These are phyloP conservation scores for Monosporascus sp. DNA, from an alignment of 2,329 filamentous ascomycete genomes.

Conservation along the genomic window DNA sequence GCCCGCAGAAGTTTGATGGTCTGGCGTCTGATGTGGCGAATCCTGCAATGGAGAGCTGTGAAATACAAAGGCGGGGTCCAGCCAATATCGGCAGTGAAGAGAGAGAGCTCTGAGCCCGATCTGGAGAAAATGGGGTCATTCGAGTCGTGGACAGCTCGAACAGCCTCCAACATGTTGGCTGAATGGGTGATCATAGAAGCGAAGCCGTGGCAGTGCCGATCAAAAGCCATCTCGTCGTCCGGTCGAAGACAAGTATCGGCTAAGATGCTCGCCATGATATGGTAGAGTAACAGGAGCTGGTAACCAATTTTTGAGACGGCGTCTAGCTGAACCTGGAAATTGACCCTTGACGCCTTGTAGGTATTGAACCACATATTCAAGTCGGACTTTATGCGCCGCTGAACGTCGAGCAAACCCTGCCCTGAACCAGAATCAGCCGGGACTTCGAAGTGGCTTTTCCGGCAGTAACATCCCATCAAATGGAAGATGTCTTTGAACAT, in stretches of 20 bases:
- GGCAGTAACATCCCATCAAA: conserved; percentile 9
- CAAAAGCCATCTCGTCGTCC: conserved; percentile 30
- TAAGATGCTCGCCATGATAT: conserved; percentile 40
- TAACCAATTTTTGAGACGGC: conserved; percentile 16
- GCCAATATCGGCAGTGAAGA: conserved; percentile 35
- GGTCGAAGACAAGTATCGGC: conserved; percentile 25
- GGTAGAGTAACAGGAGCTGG: conserved; percentile 30
- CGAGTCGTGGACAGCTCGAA: not conserved
- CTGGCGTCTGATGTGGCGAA: conserved; percentile 32
- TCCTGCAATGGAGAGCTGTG: conserved; percentile 40
- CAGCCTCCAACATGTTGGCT: conserved; percentile 1
- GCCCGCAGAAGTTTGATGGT: conserved; percentile 8
- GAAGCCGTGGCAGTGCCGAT: conserved; percentile 29
- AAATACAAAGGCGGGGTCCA: conserved; percentile 41
- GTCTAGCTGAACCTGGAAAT: conserved; percentile 7
- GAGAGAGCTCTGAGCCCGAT: conserved; percentile 20
- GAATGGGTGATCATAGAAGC: conserved; percentile 23
- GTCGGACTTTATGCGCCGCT: conserved; percentile 6
- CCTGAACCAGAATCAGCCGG: not conserved
- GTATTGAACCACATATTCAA: conserved; percentile 16
- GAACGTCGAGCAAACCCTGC: conserved; percentile 5
- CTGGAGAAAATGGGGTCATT: conserved; percentile 1
- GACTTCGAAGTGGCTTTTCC: not conserved
- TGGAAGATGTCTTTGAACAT: conserved; percentile 17
- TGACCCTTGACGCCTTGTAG: conserved; percentile 18